These are phyloP conservation scores for Dendrobium huoshanense DNA, from an alignment of 106 monocot species.

Conservation along the genomic window DNA sequence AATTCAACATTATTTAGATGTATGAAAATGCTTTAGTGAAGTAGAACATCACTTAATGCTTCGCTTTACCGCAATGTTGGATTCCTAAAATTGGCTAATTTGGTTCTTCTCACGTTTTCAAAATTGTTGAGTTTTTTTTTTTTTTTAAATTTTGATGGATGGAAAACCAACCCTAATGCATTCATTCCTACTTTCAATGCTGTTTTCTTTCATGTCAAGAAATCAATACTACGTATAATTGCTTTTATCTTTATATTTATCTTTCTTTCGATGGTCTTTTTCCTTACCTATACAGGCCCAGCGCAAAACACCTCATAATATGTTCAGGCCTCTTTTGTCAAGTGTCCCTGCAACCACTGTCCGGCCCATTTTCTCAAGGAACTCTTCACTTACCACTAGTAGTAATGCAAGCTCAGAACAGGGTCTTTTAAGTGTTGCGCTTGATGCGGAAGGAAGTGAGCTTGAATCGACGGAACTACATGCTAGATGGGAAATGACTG, in stretches of 20 bases:
- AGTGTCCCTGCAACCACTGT: conserved; percentile 75
- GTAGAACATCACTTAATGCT: neutral
- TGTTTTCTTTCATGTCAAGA: neutral
- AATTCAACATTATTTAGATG: neutral
- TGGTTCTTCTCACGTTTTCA: neutral
- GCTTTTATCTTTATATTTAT: neutral
- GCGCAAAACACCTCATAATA: conserved; percentile 73
- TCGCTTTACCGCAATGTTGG: neutral
- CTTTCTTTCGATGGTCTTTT: neutral
- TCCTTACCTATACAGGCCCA: conserved; percentile 44
- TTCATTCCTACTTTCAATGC: neutral
- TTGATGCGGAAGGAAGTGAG: conserved; percentile 20
- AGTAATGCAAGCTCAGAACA: conserved; percentile 84
- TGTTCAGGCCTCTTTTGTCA: conserved; percentile 91
- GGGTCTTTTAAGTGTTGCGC: conserved; percentile 36
- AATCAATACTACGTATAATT: neutral
- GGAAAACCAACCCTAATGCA: neutral
- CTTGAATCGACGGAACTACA: conserved; percentile 8
- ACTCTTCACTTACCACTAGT: conserved; percentile 80
- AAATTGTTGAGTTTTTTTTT: no score
- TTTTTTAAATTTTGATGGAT: neutral
- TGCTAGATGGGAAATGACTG: conserved; percentile 38
- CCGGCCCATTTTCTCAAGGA: conserved; percentile 63
- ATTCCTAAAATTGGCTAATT: neutral
- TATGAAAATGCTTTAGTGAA: neutral